These are phyloP conservation scores for Xylariaceae sp. DNA, from an alignment of 2,329 filamentous ascomycete species.

Conservation along the genomic window DNA sequence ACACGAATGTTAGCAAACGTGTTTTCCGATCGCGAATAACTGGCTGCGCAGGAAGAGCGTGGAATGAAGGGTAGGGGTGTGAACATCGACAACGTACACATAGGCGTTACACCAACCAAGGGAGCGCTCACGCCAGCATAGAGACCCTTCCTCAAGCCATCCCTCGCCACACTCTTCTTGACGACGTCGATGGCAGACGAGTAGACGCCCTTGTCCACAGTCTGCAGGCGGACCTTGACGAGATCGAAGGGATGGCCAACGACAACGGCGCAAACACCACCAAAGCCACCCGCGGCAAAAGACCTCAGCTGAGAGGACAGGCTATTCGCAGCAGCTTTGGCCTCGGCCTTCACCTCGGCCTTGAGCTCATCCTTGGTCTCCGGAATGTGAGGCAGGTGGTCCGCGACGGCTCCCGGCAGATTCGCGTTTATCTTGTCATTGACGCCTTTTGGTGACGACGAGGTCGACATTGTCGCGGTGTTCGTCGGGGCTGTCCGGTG, in stretches of 20 bases:
- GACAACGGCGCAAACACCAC: conserved; percentile 88
- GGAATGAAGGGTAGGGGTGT: not conserved
- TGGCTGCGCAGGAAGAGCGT: not conserved
- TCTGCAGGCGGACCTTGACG: conserved; percentile 96
- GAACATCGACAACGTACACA: conserved; percentile 70
- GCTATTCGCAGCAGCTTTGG: conserved; percentile 37
- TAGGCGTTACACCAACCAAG: conserved; percentile 91
- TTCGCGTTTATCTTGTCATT: conserved; percentile 34
- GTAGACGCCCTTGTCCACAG: conserved; percentile 91
- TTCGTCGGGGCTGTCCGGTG: not conserved
- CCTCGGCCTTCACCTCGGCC: conserved; percentile 41
- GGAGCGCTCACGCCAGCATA: conserved; percentile 98
- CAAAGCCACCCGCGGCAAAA: conserved; percentile 84
- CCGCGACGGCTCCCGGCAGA: conserved; percentile 35
- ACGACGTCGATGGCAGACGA: conserved; percentile 88
- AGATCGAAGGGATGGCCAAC: conserved; percentile 97
- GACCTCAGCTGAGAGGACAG: conserved; percentile 65
- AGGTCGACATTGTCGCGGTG: conserved; percentile 25
- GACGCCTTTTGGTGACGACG: conserved; percentile 30
- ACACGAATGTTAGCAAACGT: not conserved
- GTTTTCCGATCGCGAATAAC: not conserved
- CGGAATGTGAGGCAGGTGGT: conserved; percentile 43
- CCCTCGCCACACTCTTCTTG: conserved; percentile 78
- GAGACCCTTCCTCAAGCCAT: conserved; percentile 76
- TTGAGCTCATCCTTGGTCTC: conserved; percentile 45